Conservation (phyloP, 192 early-diverging fungal species). For the Obelidium mucronatum region DNA sequence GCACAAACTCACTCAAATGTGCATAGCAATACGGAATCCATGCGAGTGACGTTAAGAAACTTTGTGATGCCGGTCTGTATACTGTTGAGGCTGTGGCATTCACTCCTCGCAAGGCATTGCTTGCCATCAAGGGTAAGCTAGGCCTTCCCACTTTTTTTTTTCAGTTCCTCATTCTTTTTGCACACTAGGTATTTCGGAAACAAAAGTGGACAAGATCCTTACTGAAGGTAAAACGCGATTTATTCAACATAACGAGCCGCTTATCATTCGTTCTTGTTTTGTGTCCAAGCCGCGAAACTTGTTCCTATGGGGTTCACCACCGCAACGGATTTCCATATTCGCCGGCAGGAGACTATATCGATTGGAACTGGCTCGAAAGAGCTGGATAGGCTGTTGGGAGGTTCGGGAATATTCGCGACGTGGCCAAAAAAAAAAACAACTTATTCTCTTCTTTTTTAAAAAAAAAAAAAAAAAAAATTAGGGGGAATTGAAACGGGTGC, state of each 20-base stretch:
- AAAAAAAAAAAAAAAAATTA: too few relatives aligned
- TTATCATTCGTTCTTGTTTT: constrained; percentile 5
- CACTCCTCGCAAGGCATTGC: constrained; percentile 86
- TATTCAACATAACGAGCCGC: neutral
- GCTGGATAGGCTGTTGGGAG: constrained; percentile 90
- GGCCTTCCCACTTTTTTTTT: too few relatives aligned
- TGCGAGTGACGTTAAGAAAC: constrained; percentile 58
- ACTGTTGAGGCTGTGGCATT: constrained; percentile 95
- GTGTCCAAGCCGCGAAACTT: constrained; percentile 77
- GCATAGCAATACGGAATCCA: constrained; percentile 52
- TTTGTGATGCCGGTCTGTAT: constrained; percentile 84
- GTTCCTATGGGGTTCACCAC: constrained; percentile 97
- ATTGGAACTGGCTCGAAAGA: constrained; percentile 92
- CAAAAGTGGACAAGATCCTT: constrained; percentile 94
- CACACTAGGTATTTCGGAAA: constrained; percentile 91
- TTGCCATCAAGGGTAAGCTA: constrained; percentile 93
- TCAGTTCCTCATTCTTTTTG: too few relatives aligned
- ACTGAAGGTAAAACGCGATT: constrained; percentile 68
- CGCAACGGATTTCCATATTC: constrained; percentile 87
- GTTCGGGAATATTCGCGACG: too few relatives aligned
- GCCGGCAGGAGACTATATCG: constrained; percentile 79
- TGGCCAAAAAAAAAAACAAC: too few relatives aligned
- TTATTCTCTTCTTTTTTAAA: neutral
- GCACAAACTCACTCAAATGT: neutral
- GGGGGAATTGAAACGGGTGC: constrained; percentile 95